Percentiles rank a stretch among this genome's conserved stretches.
phyloP scores from a whole-genome alignment of 202 grass and related monocot genomes.

The Panicum hallii region DNA sequence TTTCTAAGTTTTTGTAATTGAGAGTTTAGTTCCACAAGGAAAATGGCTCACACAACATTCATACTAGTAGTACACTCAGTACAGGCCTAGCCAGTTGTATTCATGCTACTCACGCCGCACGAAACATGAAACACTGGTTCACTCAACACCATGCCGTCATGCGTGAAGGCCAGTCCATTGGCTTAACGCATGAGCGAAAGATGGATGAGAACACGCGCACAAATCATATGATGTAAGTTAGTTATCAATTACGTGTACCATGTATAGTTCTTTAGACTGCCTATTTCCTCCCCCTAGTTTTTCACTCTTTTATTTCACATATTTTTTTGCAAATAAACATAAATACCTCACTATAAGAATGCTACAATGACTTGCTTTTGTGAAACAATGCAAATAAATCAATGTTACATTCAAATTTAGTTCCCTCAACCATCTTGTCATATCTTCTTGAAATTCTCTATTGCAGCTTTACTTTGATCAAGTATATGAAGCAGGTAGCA shows the following conservation, averaged over 20 bases:
- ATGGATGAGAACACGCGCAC: conserved; percentile 26
- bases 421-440: not conserved
- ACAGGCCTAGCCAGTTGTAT: not conserved
- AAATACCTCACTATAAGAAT: not conserved
- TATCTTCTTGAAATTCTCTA: conserved; percentile 10
- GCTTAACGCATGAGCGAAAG: not conserved
- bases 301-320: not conserved
- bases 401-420: not conserved
- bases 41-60: not conserved
- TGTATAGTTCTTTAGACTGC: not conserved
- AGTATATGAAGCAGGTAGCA: not conserved
- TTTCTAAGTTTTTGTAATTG: not conserved
- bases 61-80: not conserved
- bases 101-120: conserved; percentile 30
- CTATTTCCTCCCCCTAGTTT: not conserved
- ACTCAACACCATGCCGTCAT: conserved; percentile 26
- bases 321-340: not conserved
- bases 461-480: not conserved
- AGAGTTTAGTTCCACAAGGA: not conserved
- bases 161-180: conserved; percentile 9
- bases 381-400: not conserved
- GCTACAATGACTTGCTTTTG: not conserved
- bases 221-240: conserved; percentile 34
- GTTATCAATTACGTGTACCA: not conserved
- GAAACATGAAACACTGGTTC: not conserved